These are phyloP conservation scores for Cladosporium sp. DNA, from an alignment of 2,329 filamentous ascomycete species.

Conservation along the genomic window DNA sequence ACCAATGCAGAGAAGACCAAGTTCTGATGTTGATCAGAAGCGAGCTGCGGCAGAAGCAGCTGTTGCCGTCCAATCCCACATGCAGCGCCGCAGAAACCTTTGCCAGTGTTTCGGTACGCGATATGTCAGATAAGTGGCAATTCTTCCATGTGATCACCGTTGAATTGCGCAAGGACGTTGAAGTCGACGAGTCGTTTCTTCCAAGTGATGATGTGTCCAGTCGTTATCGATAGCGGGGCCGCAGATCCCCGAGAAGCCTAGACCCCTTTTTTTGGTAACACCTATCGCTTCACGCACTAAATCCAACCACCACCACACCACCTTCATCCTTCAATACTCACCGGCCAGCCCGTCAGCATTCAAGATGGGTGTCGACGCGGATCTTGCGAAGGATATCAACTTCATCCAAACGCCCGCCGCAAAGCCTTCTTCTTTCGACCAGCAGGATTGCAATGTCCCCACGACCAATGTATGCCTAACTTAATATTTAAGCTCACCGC, in stretches of 20 bases:
- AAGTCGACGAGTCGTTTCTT: too few relatives aligned
- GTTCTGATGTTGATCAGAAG: too few relatives aligned
- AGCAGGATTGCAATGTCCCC: conserved; percentile 6
- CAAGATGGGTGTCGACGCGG: background rate
- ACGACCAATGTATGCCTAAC: background rate
- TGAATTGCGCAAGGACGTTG: too few relatives aligned
- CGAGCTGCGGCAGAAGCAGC: too few relatives aligned
- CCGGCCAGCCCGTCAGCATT: background rate
- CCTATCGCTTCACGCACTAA: background rate
- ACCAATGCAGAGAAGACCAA: too few relatives aligned
- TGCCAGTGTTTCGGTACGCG: too few relatives aligned
- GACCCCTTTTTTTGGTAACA: background rate
- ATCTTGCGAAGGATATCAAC: conserved; percentile 9
- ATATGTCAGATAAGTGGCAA: too few relatives aligned
- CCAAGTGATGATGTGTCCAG: too few relatives aligned
- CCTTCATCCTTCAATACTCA: background rate
- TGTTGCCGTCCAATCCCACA: too few relatives aligned
- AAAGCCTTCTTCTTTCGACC: conserved; percentile 1
- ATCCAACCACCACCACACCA: background rate
- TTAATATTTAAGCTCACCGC: too few relatives aligned
- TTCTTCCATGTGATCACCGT: too few relatives aligned
- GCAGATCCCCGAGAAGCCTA: background rate
- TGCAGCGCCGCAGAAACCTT: too few relatives aligned
- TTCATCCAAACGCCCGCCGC: conserved; percentile 10
- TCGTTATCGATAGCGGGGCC: background rate